These are phyloP conservation scores for Geranomyces michiganensis DNA, from an alignment of 192 early-diverging fungal species.

Conservation along the genomic window DNA sequence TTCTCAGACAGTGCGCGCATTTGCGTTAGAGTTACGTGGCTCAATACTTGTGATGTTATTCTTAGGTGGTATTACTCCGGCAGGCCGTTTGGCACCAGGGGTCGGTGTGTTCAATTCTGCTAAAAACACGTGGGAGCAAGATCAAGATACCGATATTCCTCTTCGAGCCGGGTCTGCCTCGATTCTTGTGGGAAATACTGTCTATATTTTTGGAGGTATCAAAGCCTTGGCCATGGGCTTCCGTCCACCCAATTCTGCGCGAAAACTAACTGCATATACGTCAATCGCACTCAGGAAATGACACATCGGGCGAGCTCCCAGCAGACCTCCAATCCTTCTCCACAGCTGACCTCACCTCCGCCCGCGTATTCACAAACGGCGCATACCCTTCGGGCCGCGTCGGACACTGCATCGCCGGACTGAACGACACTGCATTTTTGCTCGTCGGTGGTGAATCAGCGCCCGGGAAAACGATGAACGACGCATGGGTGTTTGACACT, in stretches of 20 bases:
- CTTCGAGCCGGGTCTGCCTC: slow-evolving; percentile 13
- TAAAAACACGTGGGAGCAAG: slow-evolving; percentile 11
- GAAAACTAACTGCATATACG: too few relatives aligned
- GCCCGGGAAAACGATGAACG: neutral
- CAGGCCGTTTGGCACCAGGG: neutral
- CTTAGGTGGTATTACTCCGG: neutral
- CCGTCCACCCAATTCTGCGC: too few relatives aligned
- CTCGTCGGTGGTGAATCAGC: slow-evolving; percentile 14
- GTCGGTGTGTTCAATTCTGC: slow-evolving; percentile 25
- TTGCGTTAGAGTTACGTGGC: too few relatives aligned
- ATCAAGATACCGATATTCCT: neutral
- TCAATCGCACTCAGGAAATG: neutral
- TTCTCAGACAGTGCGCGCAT: too few relatives aligned
- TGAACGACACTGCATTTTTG: slow-evolving; percentile 30
- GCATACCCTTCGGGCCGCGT: slow-evolving; percentile 8
- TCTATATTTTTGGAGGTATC: slow-evolving; percentile 34
- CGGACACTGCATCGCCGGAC: slow-evolving; percentile 11
- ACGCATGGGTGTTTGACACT: slow-evolving; percentile 31
- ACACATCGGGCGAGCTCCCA: neutral
- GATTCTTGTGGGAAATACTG: neutral
- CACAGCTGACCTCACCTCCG: neutral
- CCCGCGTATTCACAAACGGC: neutral
- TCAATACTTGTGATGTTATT: neutral
- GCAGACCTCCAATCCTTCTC: slow-evolving; percentile 12
- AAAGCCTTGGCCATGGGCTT: neutral